phyloP scores from a whole-genome alignment of 1,284 basidiomycete genomes.

The Marasmius tenuissimus region DNA sequence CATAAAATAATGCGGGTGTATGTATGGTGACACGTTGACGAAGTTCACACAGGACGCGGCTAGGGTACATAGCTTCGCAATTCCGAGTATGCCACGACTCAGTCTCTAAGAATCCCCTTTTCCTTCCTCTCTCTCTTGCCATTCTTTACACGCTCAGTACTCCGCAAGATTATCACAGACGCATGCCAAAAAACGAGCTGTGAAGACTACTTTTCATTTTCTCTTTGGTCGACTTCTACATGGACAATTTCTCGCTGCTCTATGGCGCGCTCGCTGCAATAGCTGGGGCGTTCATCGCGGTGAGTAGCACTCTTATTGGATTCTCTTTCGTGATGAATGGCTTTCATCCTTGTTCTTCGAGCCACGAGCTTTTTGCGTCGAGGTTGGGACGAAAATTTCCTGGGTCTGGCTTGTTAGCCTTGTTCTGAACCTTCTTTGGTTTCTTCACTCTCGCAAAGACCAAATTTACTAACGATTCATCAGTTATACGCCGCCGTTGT shows the following conservation, averaged over 20 bases:
- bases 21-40: too few relatives aligned
- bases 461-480: constrained; percentile 2
- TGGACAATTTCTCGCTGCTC: constrained; percentile 37
- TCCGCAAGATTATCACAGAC: neutral
- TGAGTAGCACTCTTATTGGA: constrained; percentile 13
- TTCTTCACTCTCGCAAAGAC: neutral
- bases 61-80: too few relatives aligned
- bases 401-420: constrained; percentile 46
- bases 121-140: too few relatives aligned
- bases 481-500: constrained; percentile 66
- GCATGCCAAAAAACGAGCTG: neutral
- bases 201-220: neutral
- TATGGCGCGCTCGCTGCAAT: constrained; percentile 33
- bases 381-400: constrained; percentile 59
- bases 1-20: too few relatives aligned
- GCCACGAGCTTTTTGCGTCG: constrained; percentile 63
- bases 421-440: constrained; percentile 14
- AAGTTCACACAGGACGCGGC: too few relatives aligned
- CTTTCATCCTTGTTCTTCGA: constrained; percentile 91
- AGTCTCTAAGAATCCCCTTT: too few relatives aligned
- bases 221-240: constrained; percentile 9
- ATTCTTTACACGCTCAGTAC: too few relatives aligned
- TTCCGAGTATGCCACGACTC: too few relatives aligned
- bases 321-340: constrained; percentile 52
- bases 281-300: constrained; percentile 30